phyloP scores from a whole-genome alignment of 257 asterid genomes.

The Primulina tabacum region DNA sequence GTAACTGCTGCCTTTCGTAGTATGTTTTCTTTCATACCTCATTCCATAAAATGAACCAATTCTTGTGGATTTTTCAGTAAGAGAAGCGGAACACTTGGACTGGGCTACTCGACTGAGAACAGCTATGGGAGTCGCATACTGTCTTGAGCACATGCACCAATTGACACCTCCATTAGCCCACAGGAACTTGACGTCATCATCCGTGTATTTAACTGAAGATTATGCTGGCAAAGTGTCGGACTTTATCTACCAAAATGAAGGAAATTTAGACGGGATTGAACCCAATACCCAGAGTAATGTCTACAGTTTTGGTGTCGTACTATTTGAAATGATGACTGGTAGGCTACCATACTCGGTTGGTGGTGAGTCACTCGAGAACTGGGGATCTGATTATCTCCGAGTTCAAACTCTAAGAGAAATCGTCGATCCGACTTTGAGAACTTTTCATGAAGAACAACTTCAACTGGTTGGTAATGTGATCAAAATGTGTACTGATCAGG shows the following conservation, averaged over 20 bases:
- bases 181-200: constrained; percentile 62
- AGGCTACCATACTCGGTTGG: constrained; percentile 68
- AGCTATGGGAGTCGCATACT: constrained; percentile 79
- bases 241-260: constrained; percentile 48
- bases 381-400: constrained; percentile 79
- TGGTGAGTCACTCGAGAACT: constrained; percentile 44
- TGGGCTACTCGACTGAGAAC: constrained; percentile 74
- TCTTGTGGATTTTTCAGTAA: constrained; percentile 48
- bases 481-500: constrained; percentile 48
- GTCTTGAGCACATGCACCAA: constrained; percentile 76
- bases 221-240: constrained; percentile 83
- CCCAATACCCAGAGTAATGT: constrained; percentile 45
- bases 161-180: constrained; percentile 55
- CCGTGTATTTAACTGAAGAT: constrained; percentile 71
- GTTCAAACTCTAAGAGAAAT: constrained; percentile 41
- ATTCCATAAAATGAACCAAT: background rate
- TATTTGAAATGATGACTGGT: constrained; percentile 81
- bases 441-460: constrained; percentile 55
- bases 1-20: background rate
- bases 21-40: background rate
- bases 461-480: constrained; percentile 54
- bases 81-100: constrained; percentile 90
- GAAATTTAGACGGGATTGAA: constrained; percentile 35
- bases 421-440: constrained; percentile 65
- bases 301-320: constrained; percentile 72